Evolutionary conservation across 2,329 filamentous ascomycete genomes (phyloP), one percentile per base, ranked within the genome.

Genomic region (Trichoderma sp.): DNA sequence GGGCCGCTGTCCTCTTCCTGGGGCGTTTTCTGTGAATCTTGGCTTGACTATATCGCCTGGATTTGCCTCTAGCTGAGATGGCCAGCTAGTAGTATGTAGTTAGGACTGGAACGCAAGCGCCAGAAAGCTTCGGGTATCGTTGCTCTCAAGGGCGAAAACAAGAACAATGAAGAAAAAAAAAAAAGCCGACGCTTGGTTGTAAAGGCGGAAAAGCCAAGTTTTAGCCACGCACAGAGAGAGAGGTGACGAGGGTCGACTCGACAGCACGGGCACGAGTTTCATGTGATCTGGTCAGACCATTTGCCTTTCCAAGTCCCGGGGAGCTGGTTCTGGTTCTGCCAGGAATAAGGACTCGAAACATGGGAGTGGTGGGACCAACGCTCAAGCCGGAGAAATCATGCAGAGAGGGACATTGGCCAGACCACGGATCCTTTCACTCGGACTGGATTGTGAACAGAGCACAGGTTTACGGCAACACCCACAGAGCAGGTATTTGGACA

Each of bases 301-400:
- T 32, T 36, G 28, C 63, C 39, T 43, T 24, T 53, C 71, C 71
- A 72, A 53, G 74, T 73, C 74, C 74, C 74, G 72, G 71, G 70
- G 70, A 73, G 70, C 71, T 73, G 74, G 74, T 72, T 74, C 70
- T 72, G 74, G 74, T 73, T 73, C 73, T 68, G 70, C 71, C 24
- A 70, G 30, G 70, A 8, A 64, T 9, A 60, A 56, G 58, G 21
- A 34, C 24, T 66, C 15, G 36, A 61, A 24, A 57, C 36, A 65
- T 36, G 36, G 57, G 62, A 66, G 70, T 56, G 53, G 70, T 57
- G 56, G 67, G 47, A 15, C 32, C 30, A 58, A 62, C 32, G 61
- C 32, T 26, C 63, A 32, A 57, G 28, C 14, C 39, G 15, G 30
- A 30, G 18, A 30, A 12, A 26, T 36, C 24, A 58, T 21, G 28